Evolutionary conservation across 306 rosid species (phyloP).

Genomic region (Rosa persica): DNA sequence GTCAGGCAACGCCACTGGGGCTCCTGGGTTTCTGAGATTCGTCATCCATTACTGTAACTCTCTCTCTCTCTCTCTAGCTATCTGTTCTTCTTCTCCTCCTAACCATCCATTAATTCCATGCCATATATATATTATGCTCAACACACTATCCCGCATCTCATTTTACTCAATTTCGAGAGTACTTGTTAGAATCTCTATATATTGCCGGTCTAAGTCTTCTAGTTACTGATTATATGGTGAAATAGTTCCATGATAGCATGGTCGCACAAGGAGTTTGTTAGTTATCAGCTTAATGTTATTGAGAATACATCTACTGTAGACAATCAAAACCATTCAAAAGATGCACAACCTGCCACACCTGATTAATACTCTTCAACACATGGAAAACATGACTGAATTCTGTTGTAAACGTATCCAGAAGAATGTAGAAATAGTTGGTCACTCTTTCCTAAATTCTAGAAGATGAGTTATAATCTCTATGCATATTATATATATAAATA

Average conservation of each 20-base stretch:
- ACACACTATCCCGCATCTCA: not conserved
- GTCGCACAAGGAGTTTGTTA: not conserved
- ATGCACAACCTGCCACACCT: no score
- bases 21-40: constrained; percentile 93
- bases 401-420: no score
- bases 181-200: not conserved
- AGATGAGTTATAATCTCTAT: no score
- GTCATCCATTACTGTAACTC: constrained; percentile 68
- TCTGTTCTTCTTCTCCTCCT: not conserved
- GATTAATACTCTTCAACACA: no score
- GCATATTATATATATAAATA: no score
- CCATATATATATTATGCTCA: not conserved
- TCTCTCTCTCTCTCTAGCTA: not conserved
- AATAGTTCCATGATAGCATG: not conserved
- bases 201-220: not conserved
- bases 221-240: not conserved
- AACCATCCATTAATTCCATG: not conserved
- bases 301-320: no score
- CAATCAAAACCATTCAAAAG: no score
- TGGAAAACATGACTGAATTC: no score
- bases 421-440: no score
- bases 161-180: not conserved
- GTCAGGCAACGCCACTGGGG: constrained; percentile 95
- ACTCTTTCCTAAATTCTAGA: no score
- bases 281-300: not conserved